Percentiles rank a stretch among this genome's conserved stretches.
Evolutionary conservation across 345 rosid species (phyloP).

Genomic region (Trapa bicornis): DNA sequence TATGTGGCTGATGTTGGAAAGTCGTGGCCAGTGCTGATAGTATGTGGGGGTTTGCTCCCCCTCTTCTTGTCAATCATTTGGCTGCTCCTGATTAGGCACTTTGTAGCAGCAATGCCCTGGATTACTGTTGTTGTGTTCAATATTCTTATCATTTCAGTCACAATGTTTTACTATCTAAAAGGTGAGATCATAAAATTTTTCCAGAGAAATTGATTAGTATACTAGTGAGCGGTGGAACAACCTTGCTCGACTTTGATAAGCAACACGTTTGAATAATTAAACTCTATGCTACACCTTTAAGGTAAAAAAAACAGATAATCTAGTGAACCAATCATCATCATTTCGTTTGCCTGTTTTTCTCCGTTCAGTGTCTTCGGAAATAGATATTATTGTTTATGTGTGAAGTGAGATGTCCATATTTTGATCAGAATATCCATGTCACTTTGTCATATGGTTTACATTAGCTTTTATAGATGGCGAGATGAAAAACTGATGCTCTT

Average conservation of each 20-base stretch:
- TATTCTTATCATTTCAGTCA: constrained; percentile 64
- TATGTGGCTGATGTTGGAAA: constrained; percentile 91
- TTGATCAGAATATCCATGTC: neutral
- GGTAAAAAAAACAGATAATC: no score
- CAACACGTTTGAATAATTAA: neutral
- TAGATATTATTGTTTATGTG: neutral
- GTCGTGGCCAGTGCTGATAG: constrained; percentile 89
- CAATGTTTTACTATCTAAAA: constrained; percentile 77
- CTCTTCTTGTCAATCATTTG: constrained; percentile 78
- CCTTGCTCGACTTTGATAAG: neutral
- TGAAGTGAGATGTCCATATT: neutral
- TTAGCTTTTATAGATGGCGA: neutral
- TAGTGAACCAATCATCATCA: no score
- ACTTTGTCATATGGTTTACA: neutral
- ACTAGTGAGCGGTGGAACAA: neutral
- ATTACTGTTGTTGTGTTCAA: constrained; percentile 78
- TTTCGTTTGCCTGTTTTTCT: neutral
- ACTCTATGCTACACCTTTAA: neutral
- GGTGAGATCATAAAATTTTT: constrained; percentile 26
- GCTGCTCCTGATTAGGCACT: constrained; percentile 83
- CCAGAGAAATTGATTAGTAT: neutral
- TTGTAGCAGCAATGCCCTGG: constrained; percentile 98
- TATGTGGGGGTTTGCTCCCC: constrained; percentile 90
- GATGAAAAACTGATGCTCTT: constrained; percentile 10
- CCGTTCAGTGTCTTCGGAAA: neutral